Evolutionary conservation across 768 basidiomycete genomes (phyloP), one percentile per base, ranked within the genome.

Genomic region (Lentinus brumalis): DNA sequence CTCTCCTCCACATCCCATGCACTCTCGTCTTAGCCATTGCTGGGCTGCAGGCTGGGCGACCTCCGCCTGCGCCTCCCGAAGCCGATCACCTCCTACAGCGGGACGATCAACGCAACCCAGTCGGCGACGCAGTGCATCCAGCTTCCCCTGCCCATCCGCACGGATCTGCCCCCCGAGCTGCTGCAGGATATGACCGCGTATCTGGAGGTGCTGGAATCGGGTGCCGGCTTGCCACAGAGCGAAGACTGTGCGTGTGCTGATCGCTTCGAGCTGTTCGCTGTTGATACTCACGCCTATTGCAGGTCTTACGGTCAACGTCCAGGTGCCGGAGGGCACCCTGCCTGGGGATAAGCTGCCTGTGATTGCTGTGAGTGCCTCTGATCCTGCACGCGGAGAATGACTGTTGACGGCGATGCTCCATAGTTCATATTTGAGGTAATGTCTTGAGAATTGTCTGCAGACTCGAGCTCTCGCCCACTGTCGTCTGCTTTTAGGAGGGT

Each of bases 281-380:
- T 0, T 8, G n/a, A 26, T 2, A 39, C 21, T 53, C 26, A 16
- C 16, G 10, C 21, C 21, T 4, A 2, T 6, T 10, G 16, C 14
- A 53, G 83, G 83, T 70, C 72, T 85, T 16, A 82, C 77, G 0
- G 57, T 86, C 41, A 83, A 86, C 61, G 77, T 85, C 15, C 62
- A 56, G 39, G 76, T 78, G 2, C 40, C 3, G 76, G 50, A 35
- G 32, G 35, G 35, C 12, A 52, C 35, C 4, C 35, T 73, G 0
- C 51, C 79, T 4, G 64, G 65, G 0, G 45, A n/a, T 10, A 80
- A 80, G 50, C 70, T 85, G 5, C 84, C 85, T 5, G 84, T 86
- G 8, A 70, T 83, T 18, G 81, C 79, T 41, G 83, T 84, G 69
- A 50, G 81, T 75, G 5, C 3, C 11, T 39, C 32, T 64, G 50